Evolutionary conservation across 371 early-diverging fungal genomes (phyloP).

Genomic region (Mucor piriformis): DNA sequence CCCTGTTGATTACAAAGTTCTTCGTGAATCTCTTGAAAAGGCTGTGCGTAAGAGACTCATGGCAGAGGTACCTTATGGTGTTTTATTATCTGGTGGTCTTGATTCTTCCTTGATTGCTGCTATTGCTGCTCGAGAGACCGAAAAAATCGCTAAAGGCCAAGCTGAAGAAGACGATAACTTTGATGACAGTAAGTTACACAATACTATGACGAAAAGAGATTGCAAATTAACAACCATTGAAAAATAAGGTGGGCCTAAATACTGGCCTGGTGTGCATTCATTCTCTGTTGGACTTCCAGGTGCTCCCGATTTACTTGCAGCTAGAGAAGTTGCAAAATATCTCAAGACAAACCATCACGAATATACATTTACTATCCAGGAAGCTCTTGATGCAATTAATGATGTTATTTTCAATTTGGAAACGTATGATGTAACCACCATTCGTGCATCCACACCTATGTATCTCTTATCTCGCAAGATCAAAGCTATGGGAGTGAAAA

Average conservation of each 20-base stretch:
- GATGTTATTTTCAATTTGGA: conserved; percentile 96
- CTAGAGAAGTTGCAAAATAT: conserved; percentile 87
- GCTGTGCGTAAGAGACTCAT: conserved; percentile 94
- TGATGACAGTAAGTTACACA: conserved; percentile 62
- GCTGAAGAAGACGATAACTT: conserved; percentile 12
- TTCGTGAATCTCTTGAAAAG: conserved; percentile 67
- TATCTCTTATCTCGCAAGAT: conserved; percentile 92
- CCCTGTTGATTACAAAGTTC: conserved; percentile 63
- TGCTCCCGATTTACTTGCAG: conserved; percentile 94
- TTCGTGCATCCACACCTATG: no score
- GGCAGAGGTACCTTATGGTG: conserved; percentile 97
- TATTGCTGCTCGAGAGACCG: conserved; percentile 61
- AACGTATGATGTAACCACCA: conserved; percentile 98
- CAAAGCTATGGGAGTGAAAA: conserved; percentile 97
- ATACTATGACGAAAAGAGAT: background rate
- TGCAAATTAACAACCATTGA: background rate
- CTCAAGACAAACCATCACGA: conserved; percentile 92
- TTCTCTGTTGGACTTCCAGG: conserved; percentile 94
- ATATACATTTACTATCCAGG: conserved; percentile 93
- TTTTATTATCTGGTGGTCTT: conserved; percentile 91
- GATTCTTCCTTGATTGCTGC: conserved; percentile 93
- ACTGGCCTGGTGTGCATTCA: conserved; percentile 90
- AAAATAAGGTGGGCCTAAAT: conserved; percentile 56
- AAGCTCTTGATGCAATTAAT: conserved; percentile 92
- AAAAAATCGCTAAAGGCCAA: conserved; percentile 7